Percentiles rank a stretch among this genome's conserved stretches.
phyloP scores from a whole-genome alignment of 495 filamentous ascomycete species.

The Penicillium cosmopolitanum region DNA sequence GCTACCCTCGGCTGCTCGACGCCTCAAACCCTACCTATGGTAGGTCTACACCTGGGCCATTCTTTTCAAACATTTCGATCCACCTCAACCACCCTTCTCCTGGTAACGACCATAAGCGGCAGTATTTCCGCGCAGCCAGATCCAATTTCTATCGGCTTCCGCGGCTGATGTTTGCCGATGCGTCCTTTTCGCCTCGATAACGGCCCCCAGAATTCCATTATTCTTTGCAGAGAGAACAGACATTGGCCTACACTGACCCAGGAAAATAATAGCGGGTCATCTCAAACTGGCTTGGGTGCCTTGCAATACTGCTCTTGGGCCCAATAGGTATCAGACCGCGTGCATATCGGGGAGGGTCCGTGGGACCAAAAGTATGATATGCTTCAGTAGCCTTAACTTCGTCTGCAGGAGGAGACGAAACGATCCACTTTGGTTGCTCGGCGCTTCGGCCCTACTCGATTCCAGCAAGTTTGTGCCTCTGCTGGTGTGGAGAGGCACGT shows the following conservation, averaged over 20 bases:
- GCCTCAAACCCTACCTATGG: neutral
- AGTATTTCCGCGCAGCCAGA: constrained; percentile 1
- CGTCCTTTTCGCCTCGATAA: constrained; percentile 11
- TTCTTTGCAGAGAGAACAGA: neutral
- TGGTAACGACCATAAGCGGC: constrained; percentile 7
- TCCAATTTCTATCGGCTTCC: constrained; percentile 17
- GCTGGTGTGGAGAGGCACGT: constrained; percentile 14
- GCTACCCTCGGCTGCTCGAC: neutral
- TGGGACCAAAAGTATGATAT: constrained; percentile 25
- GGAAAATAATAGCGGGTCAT: constrained; percentile 7
- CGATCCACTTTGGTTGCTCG: constrained; percentile 23
- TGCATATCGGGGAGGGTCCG: constrained; percentile 23
- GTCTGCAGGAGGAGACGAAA: constrained; percentile 16
- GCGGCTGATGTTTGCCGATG: constrained; percentile 20
- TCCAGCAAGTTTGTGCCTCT: constrained; percentile 1
- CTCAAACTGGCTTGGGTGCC: neutral
- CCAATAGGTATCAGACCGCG: constrained; percentile 20
- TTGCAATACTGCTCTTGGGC: neutral
- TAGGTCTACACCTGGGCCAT: too few species aligned
- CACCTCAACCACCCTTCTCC: constrained; percentile 8
- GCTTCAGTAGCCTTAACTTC: constrained; percentile 21
- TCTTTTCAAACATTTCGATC: neutral
- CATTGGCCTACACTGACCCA: constrained; percentile 9
- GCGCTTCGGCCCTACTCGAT: constrained; percentile 7
- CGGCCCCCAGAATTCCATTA: neutral